Evolutionary conservation across 2,329 filamentous ascomycete genomes (phyloP).

Genomic region (Dryadomyces sulphureus): DNA sequence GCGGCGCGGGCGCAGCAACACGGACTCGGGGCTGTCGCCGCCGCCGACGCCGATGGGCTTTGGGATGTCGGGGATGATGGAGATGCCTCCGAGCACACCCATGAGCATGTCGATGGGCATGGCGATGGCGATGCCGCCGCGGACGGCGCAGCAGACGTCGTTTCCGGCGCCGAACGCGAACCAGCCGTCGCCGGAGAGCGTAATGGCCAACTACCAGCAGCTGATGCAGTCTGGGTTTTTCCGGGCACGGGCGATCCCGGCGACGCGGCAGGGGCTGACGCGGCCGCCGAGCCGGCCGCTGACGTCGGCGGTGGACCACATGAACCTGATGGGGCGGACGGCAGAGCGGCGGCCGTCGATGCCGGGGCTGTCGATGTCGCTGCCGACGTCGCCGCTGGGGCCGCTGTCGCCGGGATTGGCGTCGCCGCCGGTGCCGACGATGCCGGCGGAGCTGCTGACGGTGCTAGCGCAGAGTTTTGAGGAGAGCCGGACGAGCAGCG

Average conservation of each 20-base stretch:
- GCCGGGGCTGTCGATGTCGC: not conserved
- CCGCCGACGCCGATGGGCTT: not conserved
- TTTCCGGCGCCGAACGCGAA: not conserved
- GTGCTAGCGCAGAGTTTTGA: not conserved
- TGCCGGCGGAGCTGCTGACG: not conserved
- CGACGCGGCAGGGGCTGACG: conserved; percentile 31
- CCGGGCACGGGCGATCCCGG: conserved; percentile 40
- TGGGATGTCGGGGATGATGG: too few relatives aligned
- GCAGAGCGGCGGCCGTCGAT: conserved; percentile 5
- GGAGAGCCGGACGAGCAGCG: not conserved
- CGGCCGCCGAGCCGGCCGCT: not conserved
- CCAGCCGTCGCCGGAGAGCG: conserved; percentile 30
- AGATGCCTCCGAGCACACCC: too few relatives aligned
- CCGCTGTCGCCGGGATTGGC: not conserved
- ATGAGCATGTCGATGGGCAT: too few relatives aligned
- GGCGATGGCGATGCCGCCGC: not conserved
- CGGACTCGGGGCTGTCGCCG: not conserved
- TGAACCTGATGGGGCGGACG: too few relatives aligned
- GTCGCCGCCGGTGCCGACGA: not conserved
- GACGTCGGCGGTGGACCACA: not conserved
- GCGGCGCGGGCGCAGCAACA: conserved; percentile 4
- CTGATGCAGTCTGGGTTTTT: conserved; percentile 45
- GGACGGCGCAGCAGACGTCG: not conserved
- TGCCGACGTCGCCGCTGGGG: not conserved
- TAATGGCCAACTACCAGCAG: conserved; percentile 40